Evolutionary conservation across 768 basidiomycete species (phyloP).

Genomic region (Ramaria sp.): DNA sequence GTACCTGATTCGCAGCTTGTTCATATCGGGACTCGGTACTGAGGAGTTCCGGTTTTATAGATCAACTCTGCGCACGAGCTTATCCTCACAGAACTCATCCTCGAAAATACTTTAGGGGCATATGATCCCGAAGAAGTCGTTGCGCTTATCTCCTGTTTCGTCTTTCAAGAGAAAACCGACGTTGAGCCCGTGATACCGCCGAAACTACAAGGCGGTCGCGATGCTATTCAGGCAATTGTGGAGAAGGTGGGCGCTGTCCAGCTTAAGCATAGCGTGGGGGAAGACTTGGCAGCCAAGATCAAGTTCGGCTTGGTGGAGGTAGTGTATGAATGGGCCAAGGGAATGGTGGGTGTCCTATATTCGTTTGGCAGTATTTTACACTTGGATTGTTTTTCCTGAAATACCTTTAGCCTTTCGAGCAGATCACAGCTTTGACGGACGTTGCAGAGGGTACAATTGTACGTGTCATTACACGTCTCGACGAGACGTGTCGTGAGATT

Average conservation of each 20-base stretch:
- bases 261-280: constrained; percentile 66
- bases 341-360: constrained; percentile 59
- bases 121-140: constrained; percentile 96
- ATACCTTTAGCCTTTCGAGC: constrained; percentile 73
- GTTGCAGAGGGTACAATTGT: constrained; percentile 97
- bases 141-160: constrained; percentile 89
- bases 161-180: constrained; percentile 98
- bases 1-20: constrained; percentile 28
- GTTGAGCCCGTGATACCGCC: constrained; percentile 73
- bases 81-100: constrained; percentile 88
- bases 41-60: constrained; percentile 29
- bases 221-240: constrained; percentile 64
- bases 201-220: constrained; percentile 70
- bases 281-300: constrained; percentile 66
- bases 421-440: constrained; percentile 88
- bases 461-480: constrained; percentile 87
- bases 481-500: constrained; percentile 96
- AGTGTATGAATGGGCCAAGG: constrained; percentile 98
- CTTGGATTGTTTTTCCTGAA: background rate
- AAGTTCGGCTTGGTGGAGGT: constrained; percentile 93
- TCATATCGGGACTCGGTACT: background rate
- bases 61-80: constrained; percentile 99
- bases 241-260: constrained; percentile 76
- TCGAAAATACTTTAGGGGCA: constrained; percentile 84
- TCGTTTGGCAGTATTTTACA: background rate